Percentiles rank a stretch among this genome's conserved stretches.
Evolutionary conservation across 345 rosid species (phyloP).

Genomic region (Hibiscus trionum): DNA sequence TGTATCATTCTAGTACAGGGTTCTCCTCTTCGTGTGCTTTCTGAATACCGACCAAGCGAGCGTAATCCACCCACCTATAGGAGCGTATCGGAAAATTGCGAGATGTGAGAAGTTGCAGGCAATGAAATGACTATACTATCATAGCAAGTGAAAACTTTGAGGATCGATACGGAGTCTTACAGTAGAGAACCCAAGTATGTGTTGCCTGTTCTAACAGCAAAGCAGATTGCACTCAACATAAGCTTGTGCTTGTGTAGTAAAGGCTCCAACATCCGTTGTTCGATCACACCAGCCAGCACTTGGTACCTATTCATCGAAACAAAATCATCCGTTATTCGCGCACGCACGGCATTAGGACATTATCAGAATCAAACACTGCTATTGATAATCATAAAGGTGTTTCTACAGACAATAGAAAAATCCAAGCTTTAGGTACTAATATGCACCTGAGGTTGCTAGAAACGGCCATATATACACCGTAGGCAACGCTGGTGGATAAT

Average conservation of each 20-base stretch:
- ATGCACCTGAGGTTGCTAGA: conserved; percentile 86
- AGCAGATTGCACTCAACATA: background rate
- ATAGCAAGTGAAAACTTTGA: background rate
- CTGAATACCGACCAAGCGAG: background rate
- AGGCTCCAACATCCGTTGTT: background rate
- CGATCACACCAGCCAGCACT: background rate
- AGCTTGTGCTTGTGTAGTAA: background rate
- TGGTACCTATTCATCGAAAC: background rate
- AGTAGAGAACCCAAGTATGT: background rate
- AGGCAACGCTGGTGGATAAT: conserved; percentile 79
- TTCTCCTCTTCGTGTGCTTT: background rate
- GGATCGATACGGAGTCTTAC: background rate
- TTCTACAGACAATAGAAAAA: too few relatives aligned
- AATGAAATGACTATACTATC: background rate
- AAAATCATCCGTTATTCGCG: background rate
- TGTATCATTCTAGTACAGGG: background rate
- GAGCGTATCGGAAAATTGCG: background rate
- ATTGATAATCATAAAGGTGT: too few relatives aligned
- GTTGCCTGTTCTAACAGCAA: background rate
- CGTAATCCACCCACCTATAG: background rate
- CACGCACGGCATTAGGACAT: too few relatives aligned
- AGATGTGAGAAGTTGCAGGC: background rate
- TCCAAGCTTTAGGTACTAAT: too few relatives aligned
- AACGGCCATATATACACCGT: conserved; percentile 93
- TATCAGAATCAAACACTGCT: too few relatives aligned